Base-by-base conservation (phyloP, 2,329 filamentous ascomycete species). In the Stagonosporopsis rhizophila region DNA sequence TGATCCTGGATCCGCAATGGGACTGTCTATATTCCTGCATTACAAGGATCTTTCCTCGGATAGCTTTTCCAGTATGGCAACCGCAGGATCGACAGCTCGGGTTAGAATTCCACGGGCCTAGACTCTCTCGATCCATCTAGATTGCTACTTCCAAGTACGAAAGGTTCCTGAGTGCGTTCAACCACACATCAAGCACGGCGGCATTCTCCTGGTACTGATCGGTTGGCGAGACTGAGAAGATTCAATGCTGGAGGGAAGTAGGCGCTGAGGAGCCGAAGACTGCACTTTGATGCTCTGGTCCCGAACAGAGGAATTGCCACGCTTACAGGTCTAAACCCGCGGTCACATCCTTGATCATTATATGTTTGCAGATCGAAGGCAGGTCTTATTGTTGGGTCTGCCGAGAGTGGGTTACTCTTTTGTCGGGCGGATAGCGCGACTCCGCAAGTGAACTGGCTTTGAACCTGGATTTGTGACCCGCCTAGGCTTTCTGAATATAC, bases 61-160 rank as follows among this genome's bases (percentile, higher is more conserved):
- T 9, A 8, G 19, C 34, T 48, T 11, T 19, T 52, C 28, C 25
- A 52, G 46, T 3, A 44, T 30, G 9, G 45, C 41, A 35, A 55
- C 46, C 0, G 50, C 55, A 19, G 46, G 56, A 19, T 51, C 54
- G 6, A 50, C 41, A 38, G 46, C n/a, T 50, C 27, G 11, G 20
- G 39, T 51, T 30, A 51, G 14, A 6, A 7, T 14, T 37, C 39
- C 39, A 44, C 30, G 37, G 22, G 6, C 32, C 22, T 38, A n/a
- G n/a, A n/a, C n/a, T n/a, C n/a, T n/a, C n/a, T n/a, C n/a, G 41
- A 25, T 37, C 23, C 23, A 20, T 56, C 22, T 38, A 39, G 15
- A 38, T 22, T 4, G 52, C 45, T 2, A 56, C 34, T 14, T 57
- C 53, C 3, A 48, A 22, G 23, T 42, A 52, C 17, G 35, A 37